phyloP scores from a whole-genome alignment of 192 early-diverging fungal genomes.

The Haplosporangium gracile region DNA sequence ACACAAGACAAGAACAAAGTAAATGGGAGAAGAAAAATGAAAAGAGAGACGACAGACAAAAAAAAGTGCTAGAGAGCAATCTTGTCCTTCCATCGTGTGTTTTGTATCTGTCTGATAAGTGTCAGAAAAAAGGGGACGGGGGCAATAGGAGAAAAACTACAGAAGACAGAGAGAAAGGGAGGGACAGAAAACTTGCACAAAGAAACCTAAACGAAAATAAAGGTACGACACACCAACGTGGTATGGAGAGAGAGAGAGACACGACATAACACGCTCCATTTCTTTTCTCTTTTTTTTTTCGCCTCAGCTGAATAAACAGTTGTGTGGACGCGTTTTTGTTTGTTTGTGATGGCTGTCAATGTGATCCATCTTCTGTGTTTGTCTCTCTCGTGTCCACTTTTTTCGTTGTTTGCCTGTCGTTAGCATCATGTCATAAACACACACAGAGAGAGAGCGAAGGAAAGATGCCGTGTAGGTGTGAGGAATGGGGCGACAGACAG shows the following conservation, averaged over 20 bases:
- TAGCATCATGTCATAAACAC: not conserved
- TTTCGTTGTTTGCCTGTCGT: not conserved
- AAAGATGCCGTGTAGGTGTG: not conserved
- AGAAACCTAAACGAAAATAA: not conserved
- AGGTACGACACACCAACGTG: not conserved
- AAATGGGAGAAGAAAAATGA: no score
- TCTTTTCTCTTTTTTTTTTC: not conserved
- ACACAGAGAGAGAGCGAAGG: not conserved
- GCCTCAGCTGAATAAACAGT: not conserved
- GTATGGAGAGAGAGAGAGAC: no score
- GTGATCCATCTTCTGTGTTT: not conserved
- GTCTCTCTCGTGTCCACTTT: not conserved
- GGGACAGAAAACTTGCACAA: conserved; percentile 8
- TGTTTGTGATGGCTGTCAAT: not conserved
- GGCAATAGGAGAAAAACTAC: not conserved
- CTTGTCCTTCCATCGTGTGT: not conserved
- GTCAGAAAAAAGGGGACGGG: conserved; percentile 11
- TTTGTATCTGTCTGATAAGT: not conserved
- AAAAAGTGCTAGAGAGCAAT: not conserved
- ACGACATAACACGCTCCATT: not conserved
- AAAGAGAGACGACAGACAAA: no score
- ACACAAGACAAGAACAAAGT: no score
- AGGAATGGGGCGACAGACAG: conserved; percentile 11
- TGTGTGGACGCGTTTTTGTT: not conserved
- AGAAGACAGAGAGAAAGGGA: not conserved